Evolutionary conservation across 257 asterid genomes (phyloP), one percentile per base, ranked within the genome.

Genomic region (Handroanthus guayacan): DNA sequence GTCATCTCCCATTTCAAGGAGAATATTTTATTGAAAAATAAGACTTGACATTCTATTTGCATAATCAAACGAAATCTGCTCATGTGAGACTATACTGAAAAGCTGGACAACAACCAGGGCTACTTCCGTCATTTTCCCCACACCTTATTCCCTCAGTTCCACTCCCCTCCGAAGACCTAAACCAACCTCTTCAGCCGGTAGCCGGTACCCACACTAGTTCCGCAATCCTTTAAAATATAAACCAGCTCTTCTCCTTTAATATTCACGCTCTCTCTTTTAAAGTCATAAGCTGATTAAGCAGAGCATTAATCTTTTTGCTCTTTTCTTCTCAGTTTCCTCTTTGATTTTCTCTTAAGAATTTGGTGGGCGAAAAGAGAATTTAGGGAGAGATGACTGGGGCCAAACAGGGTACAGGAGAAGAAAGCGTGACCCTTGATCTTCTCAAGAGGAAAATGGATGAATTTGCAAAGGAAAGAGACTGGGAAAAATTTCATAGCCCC

Each of bases 401-500:
- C 57, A 50, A 57, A 44, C 58, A 48, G 6, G 78, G 62, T 5
- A 57, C 7, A 34, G 62, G 25, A 1, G 62, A 31, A 68, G 62
- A 41, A 55, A 74, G 62, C 5, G 83, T 79, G 45, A 68, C 77
- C 11, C 80, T 79, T 0, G 76, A 74, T 62, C 80, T 74, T 51
- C 80, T 79, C 16, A 74, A 31, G 72, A 68, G 31, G 60, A 79
- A 79, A 68, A 79, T 79, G 83, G 83, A 79, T 36, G 80, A 74
- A 2, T 79, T 79, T 12, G 80, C 83, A 0, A 79, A 79, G 38
- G 83, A 68, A 52, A 74, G 83, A 51, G 83, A 79, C 64, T 79
- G 83, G 83, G 83, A 79, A 36, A 54, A 74, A 68, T 79, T 14
- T 47, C 83, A 79, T 61, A 51, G 73, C 56, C 84, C 84, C 2